Evolutionary conservation across 768 basidiomycete genomes (phyloP), one percentile per base, ranked within the genome.

Genomic region (Ramaria sp.): DNA sequence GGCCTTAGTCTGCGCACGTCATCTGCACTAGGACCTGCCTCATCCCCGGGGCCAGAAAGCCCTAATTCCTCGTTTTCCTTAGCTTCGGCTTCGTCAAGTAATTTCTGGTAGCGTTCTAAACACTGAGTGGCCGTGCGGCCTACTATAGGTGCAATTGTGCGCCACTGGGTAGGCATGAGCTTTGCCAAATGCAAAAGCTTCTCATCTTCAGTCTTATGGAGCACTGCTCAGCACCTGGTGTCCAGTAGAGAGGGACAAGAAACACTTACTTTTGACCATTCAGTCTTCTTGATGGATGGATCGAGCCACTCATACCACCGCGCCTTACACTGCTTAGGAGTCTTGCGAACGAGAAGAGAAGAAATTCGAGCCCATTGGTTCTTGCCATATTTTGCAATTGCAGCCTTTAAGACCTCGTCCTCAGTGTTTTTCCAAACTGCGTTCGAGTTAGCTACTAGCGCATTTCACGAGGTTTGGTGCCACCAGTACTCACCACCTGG

Each of bases 261-360:
- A 10, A 15, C 12, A 68, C 77, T 45, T 57, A 85, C 93, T 73
- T 97, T 98, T 44, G 94, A 96, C 96, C 96, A 99, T 68, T 98
- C 96, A 16, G 95, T 97, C 75, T 99, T 99, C 71, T 97, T 97
- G 70, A 98, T 99, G 50, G 92, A 94, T 5, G 96, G 96, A 71
- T 99, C 96, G 48, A 98, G 73, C 96, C 96, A 98, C 71, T 97
- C 95, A 65, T 95, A 97, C 95, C 95, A 98, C 38, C 92, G 87
- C 1, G 91, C 91, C 69, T 99, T 99, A 75, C 96, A 99, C 73
- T 99, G 96, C 66, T 99, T 99, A 10, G 96, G 94, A 1, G 96
- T 99, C 70, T 99, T 99, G 60, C 96, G 83, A 34, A 98, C 96
- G 50, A 99, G 81, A 28, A 99, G 76, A 30, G 95, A 98, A 10